These are phyloP conservation scores for Eucalyptus cloeziana DNA, from an alignment of 345 rosid genomes.

Conservation along the genomic window DNA sequence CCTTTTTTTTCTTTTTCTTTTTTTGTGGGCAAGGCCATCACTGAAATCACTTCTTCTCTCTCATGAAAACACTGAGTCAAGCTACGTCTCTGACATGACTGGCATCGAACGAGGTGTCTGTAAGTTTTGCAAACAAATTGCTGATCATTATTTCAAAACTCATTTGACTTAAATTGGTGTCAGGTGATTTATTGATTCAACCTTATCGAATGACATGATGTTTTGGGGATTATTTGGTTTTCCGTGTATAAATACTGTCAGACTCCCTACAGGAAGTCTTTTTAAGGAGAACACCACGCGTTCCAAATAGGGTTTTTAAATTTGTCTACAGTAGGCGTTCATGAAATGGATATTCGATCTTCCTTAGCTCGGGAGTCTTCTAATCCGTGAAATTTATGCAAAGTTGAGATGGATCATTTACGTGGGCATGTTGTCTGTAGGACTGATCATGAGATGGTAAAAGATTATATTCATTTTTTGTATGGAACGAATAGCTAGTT, in stretches of 20 bases:
- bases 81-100: not conserved
- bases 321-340: not conserved
- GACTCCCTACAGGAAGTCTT: not conserved
- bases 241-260: not conserved
- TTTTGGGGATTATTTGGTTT: not conserved
- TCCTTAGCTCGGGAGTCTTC: not conserved
- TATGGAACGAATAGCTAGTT: not conserved
- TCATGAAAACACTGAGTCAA: not conserved
- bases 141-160: not conserved
- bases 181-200: not conserved
- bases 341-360: not conserved
- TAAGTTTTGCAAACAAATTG: not conserved
- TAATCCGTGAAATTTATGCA: not conserved
- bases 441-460: not conserved
- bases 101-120: not conserved
- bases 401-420: not conserved
- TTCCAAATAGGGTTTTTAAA: not conserved
- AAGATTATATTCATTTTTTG: not conserved
- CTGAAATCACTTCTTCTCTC: not conserved
- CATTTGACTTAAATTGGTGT: not conserved
- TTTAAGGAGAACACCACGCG: not conserved
- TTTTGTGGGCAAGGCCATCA: not conserved
- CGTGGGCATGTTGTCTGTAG: not conserved
- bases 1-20: too few species aligned
- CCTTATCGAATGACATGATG: not conserved